A percentile compares a stretch with the other conserved stretches of the same genome.
phyloP scores from a whole-genome alignment of 148 eudicot genomes.

The Chenopodium quinoa region DNA sequence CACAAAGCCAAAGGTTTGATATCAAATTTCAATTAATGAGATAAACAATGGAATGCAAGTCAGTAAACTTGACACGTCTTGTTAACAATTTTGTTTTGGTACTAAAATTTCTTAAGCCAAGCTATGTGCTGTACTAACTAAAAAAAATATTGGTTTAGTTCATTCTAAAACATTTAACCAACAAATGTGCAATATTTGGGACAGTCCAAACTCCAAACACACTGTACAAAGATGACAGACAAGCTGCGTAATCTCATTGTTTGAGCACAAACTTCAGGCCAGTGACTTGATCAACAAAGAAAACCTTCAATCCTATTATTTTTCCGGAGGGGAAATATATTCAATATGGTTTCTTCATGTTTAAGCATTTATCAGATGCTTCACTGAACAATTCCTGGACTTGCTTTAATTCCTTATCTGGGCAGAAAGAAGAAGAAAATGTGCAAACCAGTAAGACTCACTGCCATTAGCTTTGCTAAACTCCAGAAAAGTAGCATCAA shows the following conservation, averaged over 20 bases:
- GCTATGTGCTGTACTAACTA: neutral
- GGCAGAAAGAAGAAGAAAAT: neutral
- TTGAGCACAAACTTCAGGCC: neutral
- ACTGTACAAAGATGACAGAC: slow-evolving; percentile 5
- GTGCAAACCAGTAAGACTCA: neutral
- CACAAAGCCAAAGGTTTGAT: too few relatives aligned
- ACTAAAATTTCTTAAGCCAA: neutral
- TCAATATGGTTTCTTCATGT: slow-evolving; percentile 89
- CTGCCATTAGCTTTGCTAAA: neutral
- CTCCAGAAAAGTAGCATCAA: neutral
- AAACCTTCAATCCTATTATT: too few relatives aligned
- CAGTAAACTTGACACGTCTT: neutral
- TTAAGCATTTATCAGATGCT: slow-evolving; percentile 68
- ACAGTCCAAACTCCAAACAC: neutral
- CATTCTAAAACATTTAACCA: neutral
- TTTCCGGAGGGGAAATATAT: neutral
- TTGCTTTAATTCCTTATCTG: slow-evolving; percentile 86
- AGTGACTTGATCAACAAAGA: neutral
- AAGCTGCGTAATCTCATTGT: neutral
- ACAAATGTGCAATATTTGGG: neutral
- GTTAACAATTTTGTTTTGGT: neutral
- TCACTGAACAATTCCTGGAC: slow-evolving; percentile 79
- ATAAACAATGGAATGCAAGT: neutral
- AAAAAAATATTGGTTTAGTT: neutral
- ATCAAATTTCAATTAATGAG: too few relatives aligned